Evolutionary conservation across 768 basidiomycete genomes (phyloP).

Genomic region (Lentinula aciculospora): DNA sequence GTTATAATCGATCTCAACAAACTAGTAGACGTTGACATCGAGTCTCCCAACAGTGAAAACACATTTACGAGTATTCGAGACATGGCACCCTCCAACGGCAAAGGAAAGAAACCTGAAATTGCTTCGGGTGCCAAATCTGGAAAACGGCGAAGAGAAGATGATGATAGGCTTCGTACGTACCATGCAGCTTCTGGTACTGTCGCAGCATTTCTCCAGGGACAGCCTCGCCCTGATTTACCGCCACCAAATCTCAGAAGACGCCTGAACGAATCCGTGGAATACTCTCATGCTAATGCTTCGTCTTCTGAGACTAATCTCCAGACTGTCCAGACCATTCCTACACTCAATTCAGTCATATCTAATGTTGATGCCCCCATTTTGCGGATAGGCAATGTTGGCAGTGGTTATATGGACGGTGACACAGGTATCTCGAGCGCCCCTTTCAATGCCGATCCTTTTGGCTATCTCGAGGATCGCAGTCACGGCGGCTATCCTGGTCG

Average conservation of each 20-base stretch:
- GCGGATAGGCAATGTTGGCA: neutral
- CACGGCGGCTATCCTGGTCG: slow-evolving; percentile 14
- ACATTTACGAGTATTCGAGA: slow-evolving; percentile 59
- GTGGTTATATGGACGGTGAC: too few species aligned
- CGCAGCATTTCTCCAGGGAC: slow-evolving; percentile 41
- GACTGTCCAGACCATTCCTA: neutral
- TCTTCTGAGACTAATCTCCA: neutral
- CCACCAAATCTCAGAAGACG: slow-evolving; percentile 31
- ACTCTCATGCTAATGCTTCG: neutral
- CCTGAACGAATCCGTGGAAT: slow-evolving; percentile 17
- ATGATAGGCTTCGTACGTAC: slow-evolving; percentile 44
- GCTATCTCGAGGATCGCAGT: slow-evolving; percentile 40
- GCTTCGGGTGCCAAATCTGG: slow-evolving; percentile 18
- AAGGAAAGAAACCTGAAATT: slow-evolving; percentile 41
- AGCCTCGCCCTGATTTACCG: slow-evolving; percentile 18
- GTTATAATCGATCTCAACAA: slow-evolving; percentile 76
- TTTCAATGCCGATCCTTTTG: slow-evolving; percentile 47
- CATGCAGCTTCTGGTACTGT: slow-evolving; percentile 51
- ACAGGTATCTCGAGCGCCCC: slow-evolving; percentile 7
- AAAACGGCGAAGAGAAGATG: slow-evolving; percentile 57
- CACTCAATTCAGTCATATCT: neutral
- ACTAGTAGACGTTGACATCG: slow-evolving; percentile 64
- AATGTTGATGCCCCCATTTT: neutral
- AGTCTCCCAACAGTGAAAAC: slow-evolving; percentile 45
- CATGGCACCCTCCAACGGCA: slow-evolving; percentile 44